Evolutionary conservation across 163 green algal genomes (phyloP).

Genomic region (Volvox carteri): DNA sequence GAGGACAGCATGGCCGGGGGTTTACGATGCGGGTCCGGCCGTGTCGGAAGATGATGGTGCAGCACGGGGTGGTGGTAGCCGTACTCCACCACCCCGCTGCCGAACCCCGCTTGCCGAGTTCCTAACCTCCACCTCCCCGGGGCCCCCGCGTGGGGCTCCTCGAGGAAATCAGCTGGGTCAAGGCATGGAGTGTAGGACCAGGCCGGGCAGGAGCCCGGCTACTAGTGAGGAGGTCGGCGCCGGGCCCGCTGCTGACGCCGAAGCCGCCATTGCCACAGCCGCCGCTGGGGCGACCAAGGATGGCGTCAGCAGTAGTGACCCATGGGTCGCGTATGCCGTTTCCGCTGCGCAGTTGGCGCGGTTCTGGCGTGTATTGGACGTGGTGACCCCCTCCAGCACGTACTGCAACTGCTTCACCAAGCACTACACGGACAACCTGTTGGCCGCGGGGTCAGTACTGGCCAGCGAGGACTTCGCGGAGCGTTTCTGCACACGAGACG

Average conservation of each 20-base stretch:
- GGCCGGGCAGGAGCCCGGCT: too few relatives aligned
- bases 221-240: too few relatives aligned
- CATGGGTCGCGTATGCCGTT: constrained; percentile 19
- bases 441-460: constrained; percentile 71
- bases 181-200: too few relatives aligned
- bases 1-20: constrained; percentile 5
- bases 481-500: not conserved
- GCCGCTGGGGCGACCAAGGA: not conserved
- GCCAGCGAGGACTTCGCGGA: constrained; percentile 38
- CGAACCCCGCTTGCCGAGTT: not conserved
- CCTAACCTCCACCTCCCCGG: not conserved
- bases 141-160: not conserved
- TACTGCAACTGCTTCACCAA: constrained; percentile 78
- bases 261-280: too few relatives aligned
- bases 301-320: not conserved
- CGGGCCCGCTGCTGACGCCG: not conserved
- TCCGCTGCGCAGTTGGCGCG: not conserved
- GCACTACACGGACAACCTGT: constrained; percentile 69
- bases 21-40: constrained; percentile 59
- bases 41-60: too few relatives aligned
- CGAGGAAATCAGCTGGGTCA: too few relatives aligned
- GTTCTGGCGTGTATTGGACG: constrained; percentile 58
- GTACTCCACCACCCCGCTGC: not conserved
- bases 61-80: too few relatives aligned
- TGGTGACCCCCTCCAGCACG: constrained; percentile 59